Evolutionary conservation across 257 asterid species (phyloP), one percentile per base, ranked within the genome.

Genomic region (Nicotiana undulata): DNA sequence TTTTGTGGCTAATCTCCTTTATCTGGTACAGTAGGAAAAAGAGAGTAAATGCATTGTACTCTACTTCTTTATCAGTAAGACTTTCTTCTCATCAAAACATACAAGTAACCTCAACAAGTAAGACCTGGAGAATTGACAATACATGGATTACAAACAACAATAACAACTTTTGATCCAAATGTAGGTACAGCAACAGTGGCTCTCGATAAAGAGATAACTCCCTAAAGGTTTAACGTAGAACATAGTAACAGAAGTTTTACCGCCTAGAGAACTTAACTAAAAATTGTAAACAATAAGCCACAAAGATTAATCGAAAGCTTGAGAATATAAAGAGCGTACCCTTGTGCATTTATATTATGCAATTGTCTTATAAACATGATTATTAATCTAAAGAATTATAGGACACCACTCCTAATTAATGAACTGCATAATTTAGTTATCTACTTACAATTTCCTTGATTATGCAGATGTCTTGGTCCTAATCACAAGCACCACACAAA

Each of bases 1-100:
- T 80, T 63, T 17, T 85, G 83, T 29, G 1, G 66, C 44, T 80
- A 68, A 80, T 87, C 64, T 82, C 76, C 76, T 17, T 75, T 66
- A 94, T 88, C 98, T 94, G 90, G 52, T 8, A 66, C 37, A 86
- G 68, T 4, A 72, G 82, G 65, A 83, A 18, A 79, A 4, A 79
- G 37, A 10, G 26, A 26, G 61, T 74, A 74, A 49, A 74, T 49
- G 44, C 79, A 74, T 15, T 46, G 61, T 72, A 24, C 79, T 49
- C 44, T 3, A 49, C 61, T 49, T 74, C 78, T 74, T 72, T 72
- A 49, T 46, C 5, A 49, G 40, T 46, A 72, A n/a, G 22, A 49
- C 22, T 72, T 49, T 7, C n/a, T 32, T 65, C 26, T 15, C 40
- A 46, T 49, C 61, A 72, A 44, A 46, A 72, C 60, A 49, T 24